Conservation (phyloP, 2,329 filamentous ascomycete species). For the Talaromyces sp. region DNA sequence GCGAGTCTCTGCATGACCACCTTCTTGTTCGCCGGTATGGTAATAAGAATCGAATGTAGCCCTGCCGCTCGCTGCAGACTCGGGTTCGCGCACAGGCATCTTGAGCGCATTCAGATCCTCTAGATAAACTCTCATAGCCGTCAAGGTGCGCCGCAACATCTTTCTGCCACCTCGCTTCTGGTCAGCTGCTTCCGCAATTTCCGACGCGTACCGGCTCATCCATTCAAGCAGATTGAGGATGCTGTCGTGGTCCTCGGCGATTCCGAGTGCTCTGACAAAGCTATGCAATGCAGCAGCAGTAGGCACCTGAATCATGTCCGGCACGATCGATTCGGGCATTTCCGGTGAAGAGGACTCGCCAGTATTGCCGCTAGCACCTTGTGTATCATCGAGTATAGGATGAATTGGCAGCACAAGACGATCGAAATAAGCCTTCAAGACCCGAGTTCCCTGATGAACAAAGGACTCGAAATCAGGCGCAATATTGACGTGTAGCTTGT, state of each 20-base stretch:
- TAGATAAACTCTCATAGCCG: conserved; percentile 40
- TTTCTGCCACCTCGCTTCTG: conserved; percentile 35
- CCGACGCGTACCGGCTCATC: conserved; percentile 36
- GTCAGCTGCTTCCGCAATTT: conserved; percentile 34
- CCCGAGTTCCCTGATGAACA: conserved; percentile 28
- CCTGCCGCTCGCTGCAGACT: not conserved
- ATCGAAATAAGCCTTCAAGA: conserved; percentile 37
- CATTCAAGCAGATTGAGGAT: conserved; percentile 40
- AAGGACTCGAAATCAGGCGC: conserved; percentile 27
- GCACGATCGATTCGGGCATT: conserved; percentile 22
- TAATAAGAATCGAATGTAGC: not conserved
- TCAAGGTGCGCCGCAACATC: conserved; percentile 39
- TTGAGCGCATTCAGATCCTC: conserved; percentile 32
- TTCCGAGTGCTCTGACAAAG: conserved; percentile 41
- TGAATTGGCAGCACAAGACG: conserved; percentile 31
- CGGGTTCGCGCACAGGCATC: not conserved
- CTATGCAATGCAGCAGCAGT: conserved; percentile 39
- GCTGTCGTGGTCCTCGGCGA: conserved; percentile 38
- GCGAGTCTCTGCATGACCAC: not conserved
- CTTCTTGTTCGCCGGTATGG: not conserved
- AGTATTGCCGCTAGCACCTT: not conserved
- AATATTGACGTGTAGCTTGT: conserved; percentile 10
- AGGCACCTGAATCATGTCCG: conserved; percentile 35
- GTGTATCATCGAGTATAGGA: not conserved
- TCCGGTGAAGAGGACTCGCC: not conserved